A percentile compares a stretch with the other conserved stretches of the same genome.
phyloP scores from a whole-genome alignment of 371 early-diverging fungal genomes.

The Nematocida sp. region DNA sequence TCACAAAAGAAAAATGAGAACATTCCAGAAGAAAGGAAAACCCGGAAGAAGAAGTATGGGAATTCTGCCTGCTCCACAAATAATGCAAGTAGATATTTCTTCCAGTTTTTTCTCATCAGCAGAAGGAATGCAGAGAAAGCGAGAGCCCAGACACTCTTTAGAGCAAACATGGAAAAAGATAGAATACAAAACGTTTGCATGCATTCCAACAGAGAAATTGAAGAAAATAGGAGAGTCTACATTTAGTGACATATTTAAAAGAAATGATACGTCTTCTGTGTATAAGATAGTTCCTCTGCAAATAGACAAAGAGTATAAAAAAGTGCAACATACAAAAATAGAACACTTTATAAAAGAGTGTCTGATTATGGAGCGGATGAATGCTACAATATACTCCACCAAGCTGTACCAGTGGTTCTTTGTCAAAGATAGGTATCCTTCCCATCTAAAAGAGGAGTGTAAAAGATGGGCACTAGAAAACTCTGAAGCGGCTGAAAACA shows the following conservation, averaged over 20 bases:
- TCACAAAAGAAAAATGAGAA: background rate
- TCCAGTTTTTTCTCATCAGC: too few species aligned
- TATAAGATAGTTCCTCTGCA: constrained; percentile 44
- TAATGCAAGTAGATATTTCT: background rate
- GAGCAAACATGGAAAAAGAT: too few species aligned
- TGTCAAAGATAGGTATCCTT: constrained; percentile 15
- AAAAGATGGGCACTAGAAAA: constrained; percentile 26
- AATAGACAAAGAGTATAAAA: constrained; percentile 16
- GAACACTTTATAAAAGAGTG: constrained; percentile 45
- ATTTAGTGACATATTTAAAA: constrained; percentile 46
- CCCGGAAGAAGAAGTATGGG: constrained; percentile 16
- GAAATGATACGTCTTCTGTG: background rate
- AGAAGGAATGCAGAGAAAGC: too few species aligned
- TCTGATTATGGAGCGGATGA: constrained; percentile 49
- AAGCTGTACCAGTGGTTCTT: constrained; percentile 13
- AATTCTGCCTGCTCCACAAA: background rate
- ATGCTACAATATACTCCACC: constrained; percentile 4
- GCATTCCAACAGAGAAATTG: background rate
- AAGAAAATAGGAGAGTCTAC: constrained; percentile 49
- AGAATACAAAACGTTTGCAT: background rate
- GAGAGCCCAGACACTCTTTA: too few species aligned
- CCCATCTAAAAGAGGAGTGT: background rate
- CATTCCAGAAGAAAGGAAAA: background rate
- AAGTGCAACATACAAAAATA: constrained; percentile 32
- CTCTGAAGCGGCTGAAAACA: constrained; percentile 7